A percentile compares a stretch with the other conserved stretches of the same genome.
Conservation (phyloP, 116 monocot genomes). For the Phalaenopsis hybrid region DNA sequence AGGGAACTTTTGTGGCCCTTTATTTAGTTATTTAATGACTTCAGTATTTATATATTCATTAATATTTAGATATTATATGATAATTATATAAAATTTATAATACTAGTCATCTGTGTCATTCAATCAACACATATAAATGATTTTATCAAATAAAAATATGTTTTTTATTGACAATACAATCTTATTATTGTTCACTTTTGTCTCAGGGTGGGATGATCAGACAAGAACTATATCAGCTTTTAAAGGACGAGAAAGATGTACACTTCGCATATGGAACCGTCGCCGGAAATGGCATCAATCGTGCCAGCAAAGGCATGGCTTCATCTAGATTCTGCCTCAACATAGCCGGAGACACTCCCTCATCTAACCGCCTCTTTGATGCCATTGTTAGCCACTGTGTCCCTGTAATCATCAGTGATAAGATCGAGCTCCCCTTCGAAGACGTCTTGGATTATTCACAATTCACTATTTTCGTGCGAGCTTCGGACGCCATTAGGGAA, state of each 20-base stretch:
- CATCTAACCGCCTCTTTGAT: slow-evolving; percentile 72
- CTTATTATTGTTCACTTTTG: neutral
- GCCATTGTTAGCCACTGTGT: slow-evolving; percentile 75
- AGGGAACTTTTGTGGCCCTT: too few relatives aligned
- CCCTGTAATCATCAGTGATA: slow-evolving; percentile 76
- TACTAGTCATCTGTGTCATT: neutral
- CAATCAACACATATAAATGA: neutral
- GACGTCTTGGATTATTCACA: slow-evolving; percentile 72
- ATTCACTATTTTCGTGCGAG: slow-evolving; percentile 69
- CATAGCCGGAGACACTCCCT: slow-evolving; percentile 88
- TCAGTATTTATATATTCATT: neutral
- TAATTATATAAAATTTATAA: neutral
- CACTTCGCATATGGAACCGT: slow-evolving; percentile 62
- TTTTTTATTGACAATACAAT: too few relatives aligned
- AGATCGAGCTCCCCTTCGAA: slow-evolving; percentile 88
- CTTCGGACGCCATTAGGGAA: slow-evolving; percentile 49
- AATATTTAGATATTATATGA: neutral
- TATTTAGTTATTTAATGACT: neutral
- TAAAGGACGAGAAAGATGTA: slow-evolving; percentile 61
- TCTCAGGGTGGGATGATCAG: slow-evolving; percentile 64
- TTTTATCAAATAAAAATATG: neutral
- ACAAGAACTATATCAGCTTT: slow-evolving; percentile 48
- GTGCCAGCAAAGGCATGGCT: slow-evolving; percentile 58
- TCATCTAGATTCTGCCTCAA: slow-evolving; percentile 72
- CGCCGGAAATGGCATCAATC: slow-evolving; percentile 31